Evolutionary conservation across 345 rosid species (phyloP).

Genomic region (Dipteronia sinensis): DNA sequence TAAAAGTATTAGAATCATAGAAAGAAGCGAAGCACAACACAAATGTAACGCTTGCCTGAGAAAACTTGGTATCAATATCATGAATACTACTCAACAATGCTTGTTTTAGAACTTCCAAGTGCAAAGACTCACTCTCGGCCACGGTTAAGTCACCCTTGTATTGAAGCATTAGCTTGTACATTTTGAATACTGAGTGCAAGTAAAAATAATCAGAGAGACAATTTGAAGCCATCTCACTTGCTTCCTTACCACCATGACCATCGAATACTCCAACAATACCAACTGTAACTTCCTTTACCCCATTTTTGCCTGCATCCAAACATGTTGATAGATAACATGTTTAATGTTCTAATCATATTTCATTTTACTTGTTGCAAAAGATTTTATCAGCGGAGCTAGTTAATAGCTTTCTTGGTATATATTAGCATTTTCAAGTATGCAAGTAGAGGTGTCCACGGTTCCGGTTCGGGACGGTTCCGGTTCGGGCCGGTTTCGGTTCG

Average conservation of each 20-base stretch:
- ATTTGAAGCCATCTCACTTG: constrained; percentile 33
- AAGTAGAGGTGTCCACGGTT: too few relatives aligned
- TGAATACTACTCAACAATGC: constrained; percentile 22
- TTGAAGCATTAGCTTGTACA: constrained; percentile 15
- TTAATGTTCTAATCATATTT: background rate
- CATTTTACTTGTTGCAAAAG: background rate
- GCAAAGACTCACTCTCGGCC: constrained; percentile 2
- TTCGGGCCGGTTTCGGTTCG: too few relatives aligned
- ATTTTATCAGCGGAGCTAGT: too few relatives aligned
- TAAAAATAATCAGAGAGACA: constrained; percentile 25
- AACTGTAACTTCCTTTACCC: constrained; percentile 13
- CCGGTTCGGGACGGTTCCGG: too few relatives aligned
- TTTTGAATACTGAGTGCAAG: constrained; percentile 22
- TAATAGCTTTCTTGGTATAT: too few relatives aligned
- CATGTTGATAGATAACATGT: background rate
- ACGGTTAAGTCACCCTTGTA: background rate
- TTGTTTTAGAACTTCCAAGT: constrained; percentile 25
- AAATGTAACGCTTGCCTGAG: constrained; percentile 16
- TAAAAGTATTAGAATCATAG: background rate
- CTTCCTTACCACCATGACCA: constrained; percentile 34
- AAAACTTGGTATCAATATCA: constrained; percentile 28
- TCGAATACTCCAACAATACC: constrained; percentile 32
- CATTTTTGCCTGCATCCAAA: constrained; percentile 19
- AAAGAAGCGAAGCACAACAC: background rate
- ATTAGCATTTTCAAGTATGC: background rate